Conservation (phyloP, 2,329 filamentous ascomycete genomes). For the Magnaporthales sp. region DNA sequence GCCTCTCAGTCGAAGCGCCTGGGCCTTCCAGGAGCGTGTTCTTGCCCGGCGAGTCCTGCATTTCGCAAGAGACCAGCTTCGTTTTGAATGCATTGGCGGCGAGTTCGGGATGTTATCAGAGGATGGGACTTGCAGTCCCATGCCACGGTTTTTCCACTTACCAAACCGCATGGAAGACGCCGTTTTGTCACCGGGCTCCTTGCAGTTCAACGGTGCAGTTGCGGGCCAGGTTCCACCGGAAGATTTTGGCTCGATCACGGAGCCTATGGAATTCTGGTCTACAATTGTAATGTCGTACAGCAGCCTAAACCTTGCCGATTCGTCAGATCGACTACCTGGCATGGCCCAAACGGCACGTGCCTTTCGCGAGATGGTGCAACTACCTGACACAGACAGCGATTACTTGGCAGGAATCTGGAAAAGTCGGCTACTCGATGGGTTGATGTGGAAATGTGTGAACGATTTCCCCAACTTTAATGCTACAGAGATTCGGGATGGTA, state of each 20-base stretch:
- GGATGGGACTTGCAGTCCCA: not conserved
- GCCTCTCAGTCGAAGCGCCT: not conserved
- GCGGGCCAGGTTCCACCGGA: not conserved
- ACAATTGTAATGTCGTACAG: not conserved
- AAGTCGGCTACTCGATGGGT: not conserved
- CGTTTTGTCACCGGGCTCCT: not conserved
- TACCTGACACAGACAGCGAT: not conserved
- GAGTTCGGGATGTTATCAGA: not conserved
- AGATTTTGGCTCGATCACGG: not conserved
- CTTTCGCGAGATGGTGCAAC: not conserved
- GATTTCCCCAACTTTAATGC: not conserved
- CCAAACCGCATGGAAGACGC: not conserved
- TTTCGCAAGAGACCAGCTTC: not conserved
- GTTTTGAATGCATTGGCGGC: not conserved
- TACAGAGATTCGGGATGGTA: not conserved
- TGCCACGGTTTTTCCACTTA: not conserved
- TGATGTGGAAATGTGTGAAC: not conserved
- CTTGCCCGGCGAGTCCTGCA: not conserved
- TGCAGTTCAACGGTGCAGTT: not conserved
- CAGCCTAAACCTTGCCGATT: not conserved
- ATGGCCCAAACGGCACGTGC: not conserved
- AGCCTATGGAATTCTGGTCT: not conserved
- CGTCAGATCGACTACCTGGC: not conserved
- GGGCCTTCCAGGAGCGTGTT: not conserved
- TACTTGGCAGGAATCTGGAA: not conserved